Base-by-base conservation (phyloP, 805 yeast species). In the Ogataea neopini region DNA sequence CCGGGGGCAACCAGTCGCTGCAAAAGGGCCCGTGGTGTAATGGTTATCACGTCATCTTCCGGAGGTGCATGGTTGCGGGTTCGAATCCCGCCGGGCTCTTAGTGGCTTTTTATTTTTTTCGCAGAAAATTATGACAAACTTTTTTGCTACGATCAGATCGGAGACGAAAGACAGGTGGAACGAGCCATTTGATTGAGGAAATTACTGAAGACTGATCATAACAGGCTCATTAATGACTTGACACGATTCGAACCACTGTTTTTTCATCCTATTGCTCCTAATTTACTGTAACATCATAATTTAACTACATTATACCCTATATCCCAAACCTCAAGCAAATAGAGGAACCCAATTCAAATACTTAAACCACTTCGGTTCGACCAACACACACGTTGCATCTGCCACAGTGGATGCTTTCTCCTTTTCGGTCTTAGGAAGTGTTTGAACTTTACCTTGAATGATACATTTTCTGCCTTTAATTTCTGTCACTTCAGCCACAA, bases 301-400 rank as follows among this genome's bases (percentile, higher is more conserved):
- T n/a, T n/a, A 28, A 28, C 32, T 28, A 11, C 10, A 28, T 28
- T 28, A 6, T 10, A 28, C 32, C 14, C 5, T n/a, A 28, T 8
- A 14, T 32, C 25, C 25, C 25, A 32, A 9, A 34, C 17, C 37
- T 13, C 35, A 49, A 7, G 26, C 33, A 45, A 75, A 74, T 17
- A 74, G 50, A 20, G 75, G 74, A 15, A 79, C 66, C 84, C 85
- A 79, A 9, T 64, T 62, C 45, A 88, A 68, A 60, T 81, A 87
- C 60, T 80, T 84, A 68, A 88, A 88, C 96, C 96, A 89, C 57
- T 74, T 82, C 3, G 97, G 97, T 60, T 89, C 96, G 2, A 89
- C 94, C 50, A 89, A 71, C 2, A 87, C 69, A 64, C 95, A 86
- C 26, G 68, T 70, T 0, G 89, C 90, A 13, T 72, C 67, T 0